Evolutionary conservation across 2,329 filamentous ascomycete species (phyloP).

Genomic region (Hymenotorrendiella dingleyae): DNA sequence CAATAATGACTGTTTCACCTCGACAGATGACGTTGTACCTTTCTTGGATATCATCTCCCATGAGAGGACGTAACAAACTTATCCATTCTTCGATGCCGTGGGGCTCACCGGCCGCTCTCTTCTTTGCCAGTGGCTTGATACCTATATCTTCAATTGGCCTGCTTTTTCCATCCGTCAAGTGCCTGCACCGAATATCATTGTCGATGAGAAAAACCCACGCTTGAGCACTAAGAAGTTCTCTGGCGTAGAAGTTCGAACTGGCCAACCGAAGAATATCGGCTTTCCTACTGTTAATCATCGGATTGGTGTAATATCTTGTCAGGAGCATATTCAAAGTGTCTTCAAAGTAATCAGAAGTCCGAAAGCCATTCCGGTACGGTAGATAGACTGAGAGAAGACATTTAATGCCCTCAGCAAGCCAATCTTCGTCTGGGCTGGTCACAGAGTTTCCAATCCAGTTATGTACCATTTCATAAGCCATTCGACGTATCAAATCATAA

Average conservation of each 20-base stretch:
- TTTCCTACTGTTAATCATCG: conserved; percentile 11
- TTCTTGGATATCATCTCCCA: conserved; percentile 11
- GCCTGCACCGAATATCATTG: conserved; percentile 12
- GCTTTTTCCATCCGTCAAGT: conserved; percentile 7
- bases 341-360: conserved; percentile 20
- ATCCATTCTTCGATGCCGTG: conserved; percentile 17
- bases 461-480: conserved; percentile 19
- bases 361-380: conserved; percentile 19
- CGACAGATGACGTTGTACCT: conserved; percentile 9
- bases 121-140: conserved; percentile 12
- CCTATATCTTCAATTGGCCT: conserved; percentile 17
- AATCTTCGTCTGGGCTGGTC: conserved; percentile 10
- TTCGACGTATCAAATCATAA: conserved; percentile 19
- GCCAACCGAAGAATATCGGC: conserved; percentile 9
- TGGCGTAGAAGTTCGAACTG: conserved; percentile 8
- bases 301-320: conserved; percentile 22
- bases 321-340: conserved; percentile 19
- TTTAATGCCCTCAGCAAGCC: conserved; percentile 19
- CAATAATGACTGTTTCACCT: conserved; percentile 12
- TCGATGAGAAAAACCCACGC: conserved; percentile 16
- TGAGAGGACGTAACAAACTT: conserved; percentile 9
- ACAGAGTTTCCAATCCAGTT: conserved; percentile 14
- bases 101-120: conserved; percentile 5
- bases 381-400: conserved; percentile 20
- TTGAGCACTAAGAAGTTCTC: conserved; percentile 9